Percentiles rank a stretch among this genome's conserved stretches.
Evolutionary conservation across 2,329 filamentous ascomycete species (phyloP).

Genomic region (Nigrospora oryzae): DNA sequence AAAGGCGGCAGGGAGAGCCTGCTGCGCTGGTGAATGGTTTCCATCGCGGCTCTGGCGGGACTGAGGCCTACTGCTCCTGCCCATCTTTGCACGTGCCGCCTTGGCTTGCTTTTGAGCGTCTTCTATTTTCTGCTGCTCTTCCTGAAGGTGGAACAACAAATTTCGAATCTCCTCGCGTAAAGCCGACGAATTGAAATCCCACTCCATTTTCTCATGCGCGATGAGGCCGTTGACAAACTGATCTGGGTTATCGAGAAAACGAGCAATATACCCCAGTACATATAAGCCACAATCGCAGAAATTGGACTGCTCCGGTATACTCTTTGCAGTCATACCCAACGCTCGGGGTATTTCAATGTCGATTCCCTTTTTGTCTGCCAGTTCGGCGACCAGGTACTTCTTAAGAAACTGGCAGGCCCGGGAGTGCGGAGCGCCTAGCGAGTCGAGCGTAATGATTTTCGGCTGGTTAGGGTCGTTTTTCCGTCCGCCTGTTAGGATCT

Average conservation of each 20-base stretch:
- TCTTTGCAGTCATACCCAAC: slow-evolving; percentile 58
- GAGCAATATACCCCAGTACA: slow-evolving; percentile 73
- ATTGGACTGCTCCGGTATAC: slow-evolving; percentile 75
- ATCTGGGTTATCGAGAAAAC: slow-evolving; percentile 71
- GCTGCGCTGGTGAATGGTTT: too few relatives aligned
- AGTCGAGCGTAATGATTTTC: slow-evolving; percentile 81
- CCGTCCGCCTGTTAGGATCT: slow-evolving; percentile 19
- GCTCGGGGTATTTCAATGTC: slow-evolving; percentile 11
- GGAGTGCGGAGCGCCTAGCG: slow-evolving; percentile 58
- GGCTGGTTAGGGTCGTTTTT: slow-evolving; percentile 47
- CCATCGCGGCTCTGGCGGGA: too few relatives aligned
- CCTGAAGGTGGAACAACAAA: slow-evolving; percentile 55
- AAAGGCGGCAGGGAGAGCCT: too few relatives aligned
- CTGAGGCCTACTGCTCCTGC: too few relatives aligned
- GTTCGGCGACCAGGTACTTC: slow-evolving; percentile 70
- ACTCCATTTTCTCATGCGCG: slow-evolving; percentile 40
- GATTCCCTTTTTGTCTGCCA: slow-evolving; percentile 47
- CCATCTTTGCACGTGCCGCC: too few relatives aligned
- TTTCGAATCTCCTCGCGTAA: slow-evolving; percentile 60
- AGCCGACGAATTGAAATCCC: slow-evolving; percentile 46
- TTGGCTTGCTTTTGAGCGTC: too few relatives aligned
- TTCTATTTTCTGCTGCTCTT: slow-evolving; percentile 36
- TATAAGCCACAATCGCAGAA: slow-evolving; percentile 86
- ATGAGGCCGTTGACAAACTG: slow-evolving; percentile 60
- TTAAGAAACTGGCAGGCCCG: slow-evolving; percentile 60